Base-by-base conservation (phyloP, 2,329 filamentous ascomycete species). In the Zasmidium cellare region DNA sequence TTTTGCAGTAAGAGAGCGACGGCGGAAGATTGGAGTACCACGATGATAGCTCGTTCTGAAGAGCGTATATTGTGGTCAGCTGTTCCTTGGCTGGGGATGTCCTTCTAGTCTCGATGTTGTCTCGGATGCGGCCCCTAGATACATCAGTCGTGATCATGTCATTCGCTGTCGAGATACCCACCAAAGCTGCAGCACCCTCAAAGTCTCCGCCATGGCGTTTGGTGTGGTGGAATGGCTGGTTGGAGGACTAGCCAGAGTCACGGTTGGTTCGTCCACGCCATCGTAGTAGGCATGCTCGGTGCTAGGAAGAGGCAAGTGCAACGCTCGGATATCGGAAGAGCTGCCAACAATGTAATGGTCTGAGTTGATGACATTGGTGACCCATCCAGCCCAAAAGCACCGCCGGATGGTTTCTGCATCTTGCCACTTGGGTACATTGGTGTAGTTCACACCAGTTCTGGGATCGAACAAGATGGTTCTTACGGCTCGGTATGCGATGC, bases 281-380 rank as follows among this genome's bases (percentile, higher is more conserved):
- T 49, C 12, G 38, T 31, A 18, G 28, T 35, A 51, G 16, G 24
- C 28, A 19, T 18, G 14, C 20, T 51, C 48, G 19, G 11, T 51
- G 3, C 35, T 22, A 2, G 52, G 52, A 14, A 47, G 22, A 14
- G 41, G 44, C 14, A 49, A 49, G 5, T 47, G 7, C 2, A 55
- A n/a, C 3, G 31, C 16, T 5, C 19, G 44, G 14, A 24, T 19
- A 22, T 55, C 52, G 5, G 46, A 25, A 3, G 44, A 31, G 12
- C 20, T 47, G 16, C 52, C 52, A 7, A 49, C 46, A 46, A 48
- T 38, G 41, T 55, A 55, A 18, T 55, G 22, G 22, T 55, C 52
- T 6, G 41, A 28, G 19, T 49, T 55, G 52, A 55, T 49, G 3
- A 14, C n/a, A 16, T 24, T 19, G 7, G 18, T 22, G 9, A 38